Evolutionary conservation across 1,139 yeast species (phyloP), one percentile per base, ranked within the genome.

Genomic region (Suhomyces guaymorum): DNA sequence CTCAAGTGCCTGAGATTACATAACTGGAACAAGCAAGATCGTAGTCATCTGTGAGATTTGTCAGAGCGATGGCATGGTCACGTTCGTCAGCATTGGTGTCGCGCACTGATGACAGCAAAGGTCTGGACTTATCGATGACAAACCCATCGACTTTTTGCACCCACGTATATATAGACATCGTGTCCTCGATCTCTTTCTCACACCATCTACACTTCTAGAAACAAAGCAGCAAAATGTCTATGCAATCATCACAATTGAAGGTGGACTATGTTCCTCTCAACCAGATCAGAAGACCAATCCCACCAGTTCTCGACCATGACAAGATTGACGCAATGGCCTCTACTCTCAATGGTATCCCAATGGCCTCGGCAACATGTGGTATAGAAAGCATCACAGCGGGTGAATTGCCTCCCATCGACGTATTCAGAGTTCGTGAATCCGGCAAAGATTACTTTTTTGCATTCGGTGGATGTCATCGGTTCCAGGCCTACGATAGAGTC

Each of bases 391-490:
- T 77, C 9, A 59, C 61, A 0, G 61, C 88, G 0, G 88, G 89
- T 1, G 83, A 81, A 46, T 58, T 83, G 28, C 92, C 92, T 1
- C 86, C 90, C 2, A 71, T 87, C 17, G 96, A 86, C 55, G 89
- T 86, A 0, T 63, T 86, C 46, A 70, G 73, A 27, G 82, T 85
- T 2, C 65, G 80, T 29, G 83, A 82, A 30, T 55, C 71, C 8
- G 92, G 88, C 1, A 60, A 73, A 36, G 70, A 63, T 18, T 73
- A 72, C 54, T 85, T 80, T 52, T 86, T 85, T 62, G 95, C 94
- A 2, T 82, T 85, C 58, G 94, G 94, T 7, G 94, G 94, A 0
- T 85, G 95, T 54, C 95, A 85, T 54, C 59, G 95, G 42, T 80
- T 85, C 47, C 94, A 85, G 54, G 90, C 90, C 0, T 83, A 83